Evolutionary conservation across 352 stramenopile genomes (phyloP).

Genomic region (Proteromonas lacertae): DNA sequence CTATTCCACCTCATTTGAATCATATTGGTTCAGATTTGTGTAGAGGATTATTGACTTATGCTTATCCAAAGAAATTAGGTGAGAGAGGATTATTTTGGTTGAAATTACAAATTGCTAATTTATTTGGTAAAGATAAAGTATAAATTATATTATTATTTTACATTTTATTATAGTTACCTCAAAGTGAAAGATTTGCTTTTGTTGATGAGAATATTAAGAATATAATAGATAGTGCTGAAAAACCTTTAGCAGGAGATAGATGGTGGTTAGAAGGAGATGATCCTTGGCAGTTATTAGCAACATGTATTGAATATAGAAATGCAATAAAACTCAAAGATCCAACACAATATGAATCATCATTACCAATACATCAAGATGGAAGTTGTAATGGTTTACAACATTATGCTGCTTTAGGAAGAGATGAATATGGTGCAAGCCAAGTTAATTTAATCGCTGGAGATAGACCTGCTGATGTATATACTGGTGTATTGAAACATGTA

Average conservation of each 20-base stretch:
- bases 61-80: constrained; percentile 62
- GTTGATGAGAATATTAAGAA: constrained; percentile 64
- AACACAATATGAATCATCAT: constrained; percentile 57
- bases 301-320: constrained; percentile 71
- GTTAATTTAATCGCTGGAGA: constrained; percentile 76
- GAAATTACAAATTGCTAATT: constrained; percentile 80
- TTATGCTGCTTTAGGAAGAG: constrained; percentile 82
- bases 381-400: constrained; percentile 98
- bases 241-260: constrained; percentile 40
- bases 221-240: constrained; percentile 31
- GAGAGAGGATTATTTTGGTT: constrained; percentile 77
- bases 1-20: constrained; percentile 88
- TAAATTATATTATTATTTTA: too few relatives aligned
- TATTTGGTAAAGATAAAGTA: constrained; percentile 49
- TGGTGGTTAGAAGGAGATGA: constrained; percentile 91
- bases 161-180: too few relatives aligned
- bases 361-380: constrained; percentile 87
- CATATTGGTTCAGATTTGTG: constrained; percentile 93
- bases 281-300: constrained; percentile 80
- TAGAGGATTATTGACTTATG: constrained; percentile 70
- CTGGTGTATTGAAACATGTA: constrained; percentile 12
- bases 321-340: constrained; percentile 42
- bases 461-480: constrained; percentile 89
- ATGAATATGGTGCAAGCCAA: constrained; percentile 50
- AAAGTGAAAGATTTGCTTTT: constrained; percentile 76